These are phyloP conservation scores for Colletotrichum noveboracense DNA, from an alignment of 2,329 filamentous ascomycete genomes.

Conservation along the genomic window DNA sequence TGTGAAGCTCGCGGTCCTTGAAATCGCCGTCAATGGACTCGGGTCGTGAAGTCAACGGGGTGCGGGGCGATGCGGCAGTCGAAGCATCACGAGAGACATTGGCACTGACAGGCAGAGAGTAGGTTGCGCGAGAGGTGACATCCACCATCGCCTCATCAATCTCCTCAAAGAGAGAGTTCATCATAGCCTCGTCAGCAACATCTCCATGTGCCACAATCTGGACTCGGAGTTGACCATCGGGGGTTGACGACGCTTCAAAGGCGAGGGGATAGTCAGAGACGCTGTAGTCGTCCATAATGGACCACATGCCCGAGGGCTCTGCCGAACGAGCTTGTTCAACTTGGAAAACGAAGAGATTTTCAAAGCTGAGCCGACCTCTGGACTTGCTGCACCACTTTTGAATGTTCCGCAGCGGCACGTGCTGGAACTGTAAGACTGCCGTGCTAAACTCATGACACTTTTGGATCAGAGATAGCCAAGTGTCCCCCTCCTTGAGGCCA, in stretches of 20 bases:
- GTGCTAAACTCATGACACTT: slow-evolving; percentile 76
- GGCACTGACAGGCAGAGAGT: slow-evolving; percentile 3
- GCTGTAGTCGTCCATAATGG: slow-evolving; percentile 48
- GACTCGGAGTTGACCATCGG: slow-evolving; percentile 53
- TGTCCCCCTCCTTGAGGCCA: slow-evolving; percentile 44
- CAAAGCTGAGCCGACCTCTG: slow-evolving; percentile 69
- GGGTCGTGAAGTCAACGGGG: slow-evolving; percentile 5
- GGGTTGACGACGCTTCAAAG: slow-evolving; percentile 69
- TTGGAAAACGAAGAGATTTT: slow-evolving; percentile 85
- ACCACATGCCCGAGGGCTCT: slow-evolving; percentile 54
- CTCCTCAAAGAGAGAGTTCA: slow-evolving; percentile 43
- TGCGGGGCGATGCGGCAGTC: slow-evolving; percentile 7
- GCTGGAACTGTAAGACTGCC: slow-evolving; percentile 72
- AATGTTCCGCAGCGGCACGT: slow-evolving; percentile 79
- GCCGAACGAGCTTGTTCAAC: slow-evolving; percentile 33
- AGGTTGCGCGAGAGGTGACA: slow-evolving; percentile 6
- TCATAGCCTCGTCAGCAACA: slow-evolving; percentile 32
- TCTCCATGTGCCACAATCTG: slow-evolving; percentile 63
- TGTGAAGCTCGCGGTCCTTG: not conserved
- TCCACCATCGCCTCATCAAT: slow-evolving; percentile 34
- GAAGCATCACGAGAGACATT: slow-evolving; percentile 13
- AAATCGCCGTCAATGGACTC: slow-evolving; percentile 8
- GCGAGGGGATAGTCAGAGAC: slow-evolving; percentile 77
- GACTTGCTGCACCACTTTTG: slow-evolving; percentile 72
- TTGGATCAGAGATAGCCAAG: slow-evolving; percentile 65